Evolutionary conservation across 2,329 filamentous ascomycete species (phyloP), one percentile per base, ranked within the genome.

Genomic region (Colletotrichum horii): DNA sequence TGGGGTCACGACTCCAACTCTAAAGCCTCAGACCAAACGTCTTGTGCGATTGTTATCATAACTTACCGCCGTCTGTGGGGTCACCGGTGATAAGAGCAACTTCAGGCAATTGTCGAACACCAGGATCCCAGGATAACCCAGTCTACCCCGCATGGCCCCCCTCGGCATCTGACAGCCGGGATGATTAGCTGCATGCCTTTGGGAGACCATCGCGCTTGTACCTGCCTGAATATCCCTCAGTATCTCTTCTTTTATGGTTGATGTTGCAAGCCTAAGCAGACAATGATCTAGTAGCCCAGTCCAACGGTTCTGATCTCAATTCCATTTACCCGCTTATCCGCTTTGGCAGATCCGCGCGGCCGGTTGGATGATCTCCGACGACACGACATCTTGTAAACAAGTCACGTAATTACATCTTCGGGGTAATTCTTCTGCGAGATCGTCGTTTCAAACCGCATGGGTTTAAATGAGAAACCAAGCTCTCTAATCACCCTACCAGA

Each of bases 1-100:
- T 75, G 73, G 73, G 55, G 73, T 64, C 12, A 34, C 4, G 19
- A 64, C 73, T 69, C 73, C 73, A 75, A 73, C 32, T 60, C 36
- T 64, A 16, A 36, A 32, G 15, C 68, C 4, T 62, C 56, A 32
- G 22, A 61, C n/a, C 24, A 52, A 58, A 30, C 19, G n/a, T 19
- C 15, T n/a, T n/a, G 26, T n/a, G 36, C 34, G 14, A 26, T 34
- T 28, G 52, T 70, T 70, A 70, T 70, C 67, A 70, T 14, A 62
- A 26, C 62, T 70, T 62, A 58, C 28, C 14, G 43, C 30, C 22
- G 24, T 61, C 9, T 36, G 70, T 69, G 70, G 74, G 65, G 70
- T 28, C 26, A 9, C 4, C 6, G 15, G 15, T 52, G 74, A 76
- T 74, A 74, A 74, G 74, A 30, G 30, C 68, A 24, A 22, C 8